phyloP scores from a whole-genome alignment of 768 basidiomycete species.

The Omphalotus guepiniiformis region DNA sequence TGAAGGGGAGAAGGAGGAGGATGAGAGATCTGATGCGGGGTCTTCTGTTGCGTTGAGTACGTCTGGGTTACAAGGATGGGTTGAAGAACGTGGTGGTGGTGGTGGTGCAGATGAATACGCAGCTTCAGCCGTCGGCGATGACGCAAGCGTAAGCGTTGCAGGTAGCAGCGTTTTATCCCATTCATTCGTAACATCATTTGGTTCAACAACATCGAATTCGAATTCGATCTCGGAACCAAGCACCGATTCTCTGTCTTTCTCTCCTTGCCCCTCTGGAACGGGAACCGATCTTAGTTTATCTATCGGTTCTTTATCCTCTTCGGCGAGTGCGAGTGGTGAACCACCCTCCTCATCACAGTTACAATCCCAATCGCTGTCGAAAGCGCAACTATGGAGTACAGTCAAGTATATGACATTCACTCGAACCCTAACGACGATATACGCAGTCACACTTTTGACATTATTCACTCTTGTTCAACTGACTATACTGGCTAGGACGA shows the following conservation, averaged over 20 bases:
- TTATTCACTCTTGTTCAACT: constrained; percentile 88
- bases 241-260: constrained; percentile 9
- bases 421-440: constrained; percentile 79
- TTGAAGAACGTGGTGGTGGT: neutral
- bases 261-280: neutral
- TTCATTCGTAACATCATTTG: constrained; percentile 4
- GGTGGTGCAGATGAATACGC: neutral
- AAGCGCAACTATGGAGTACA: constrained; percentile 87
- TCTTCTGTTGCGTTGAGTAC: constrained; percentile 5
- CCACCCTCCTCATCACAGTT: neutral
- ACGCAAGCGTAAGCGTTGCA: neutral
- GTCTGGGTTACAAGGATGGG: constrained; percentile 13
- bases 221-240: constrained; percentile 5
- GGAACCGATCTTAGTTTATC: constrained; percentile 16
- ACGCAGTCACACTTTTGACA: constrained; percentile 79
- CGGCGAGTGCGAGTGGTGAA: constrained; percentile 17
- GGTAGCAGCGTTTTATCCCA: constrained; percentile 5
- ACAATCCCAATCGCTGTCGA: constrained; percentile 43
- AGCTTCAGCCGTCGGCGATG: neutral
- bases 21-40: neutral
- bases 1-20: neutral
- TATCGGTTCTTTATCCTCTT: constrained; percentile 22
- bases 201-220: no score
- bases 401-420: constrained; percentile 89
- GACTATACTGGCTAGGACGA: constrained; percentile 74